Percentiles rank a stretch among this genome's conserved stretches.
Evolutionary conservation across 257 asterid genomes (phyloP).

Genomic region (Nicotiana noctiflora): DNA sequence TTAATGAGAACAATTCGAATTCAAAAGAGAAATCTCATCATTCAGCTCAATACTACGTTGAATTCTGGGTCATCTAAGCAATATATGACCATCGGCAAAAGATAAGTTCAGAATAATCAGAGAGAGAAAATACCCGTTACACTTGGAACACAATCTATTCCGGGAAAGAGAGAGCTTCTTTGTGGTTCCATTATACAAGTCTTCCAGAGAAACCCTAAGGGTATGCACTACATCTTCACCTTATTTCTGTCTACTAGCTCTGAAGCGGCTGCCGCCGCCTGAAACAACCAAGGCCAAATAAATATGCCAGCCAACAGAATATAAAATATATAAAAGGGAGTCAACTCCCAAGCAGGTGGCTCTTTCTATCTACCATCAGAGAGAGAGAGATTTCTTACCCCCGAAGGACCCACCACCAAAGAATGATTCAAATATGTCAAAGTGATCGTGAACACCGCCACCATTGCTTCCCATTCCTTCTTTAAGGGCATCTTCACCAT

Average conservation of each 20-base stretch:
- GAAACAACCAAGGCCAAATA: neutral
- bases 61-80: neutral
- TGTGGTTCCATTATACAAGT: constrained; percentile 44
- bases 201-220: constrained; percentile 43
- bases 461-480: constrained; percentile 44
- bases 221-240: constrained; percentile 48
- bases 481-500: constrained; percentile 53
- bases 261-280: constrained; percentile 27
- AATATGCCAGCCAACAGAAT: neutral
- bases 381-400: neutral
- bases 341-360: neutral
- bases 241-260: constrained; percentile 18
- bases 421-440: constrained; percentile 43
- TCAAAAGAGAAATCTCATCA: neutral
- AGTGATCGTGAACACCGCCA: constrained; percentile 32
- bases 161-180: constrained; percentile 40
- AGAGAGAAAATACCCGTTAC: constrained; percentile 40
- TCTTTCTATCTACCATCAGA: neutral
- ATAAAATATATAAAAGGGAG: neutral
- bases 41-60: neutral
- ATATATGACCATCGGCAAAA: neutral
- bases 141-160: constrained; percentile 37
- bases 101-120: neutral
- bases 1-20: neutral
- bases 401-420: constrained; percentile 27